Percentiles rank a stretch among this genome's conserved stretches.
Evolutionary conservation across 83 land plant species (phyloP).

Genomic region (Diphasiastrum complanatum): DNA sequence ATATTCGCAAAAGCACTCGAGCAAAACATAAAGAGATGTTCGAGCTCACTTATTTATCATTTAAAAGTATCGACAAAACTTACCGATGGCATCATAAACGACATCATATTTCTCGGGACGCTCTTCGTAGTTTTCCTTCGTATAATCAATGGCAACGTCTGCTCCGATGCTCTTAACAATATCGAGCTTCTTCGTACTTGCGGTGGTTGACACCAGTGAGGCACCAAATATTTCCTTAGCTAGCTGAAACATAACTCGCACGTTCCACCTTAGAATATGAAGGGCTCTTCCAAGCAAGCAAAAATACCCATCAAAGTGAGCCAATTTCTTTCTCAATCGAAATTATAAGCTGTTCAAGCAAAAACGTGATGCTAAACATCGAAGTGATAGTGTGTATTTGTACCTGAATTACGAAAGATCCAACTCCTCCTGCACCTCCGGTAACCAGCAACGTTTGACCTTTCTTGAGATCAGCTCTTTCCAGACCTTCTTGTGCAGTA

Average conservation of each 20-base stretch:
- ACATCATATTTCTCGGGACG: constrained; percentile 34
- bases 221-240: constrained; percentile 36
- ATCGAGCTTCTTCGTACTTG: constrained; percentile 25
- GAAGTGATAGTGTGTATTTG: not conserved
- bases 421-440: constrained; percentile 48
- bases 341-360: not conserved
- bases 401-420: constrained; percentile 38
- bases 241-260: constrained; percentile 16
- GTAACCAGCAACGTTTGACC: constrained; percentile 41
- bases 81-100: constrained; percentile 34
- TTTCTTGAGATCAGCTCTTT: constrained; percentile 26
- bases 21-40: no score
- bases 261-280: not conserved
- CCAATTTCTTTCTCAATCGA: not conserved
- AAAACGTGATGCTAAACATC: not conserved
- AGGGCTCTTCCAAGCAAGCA: not conserved
- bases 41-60: no score
- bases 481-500: constrained; percentile 36
- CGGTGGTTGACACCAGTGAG: constrained; percentile 27
- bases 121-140: constrained; percentile 22
- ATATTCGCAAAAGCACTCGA: no score
- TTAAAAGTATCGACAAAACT: no score
- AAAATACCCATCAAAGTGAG: not conserved
- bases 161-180: constrained; percentile 33
- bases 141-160: constrained; percentile 33